Evolutionary conservation across 768 basidiomycete genomes (phyloP).

Genomic region (Trichaptum fuscoviolaceum): DNA sequence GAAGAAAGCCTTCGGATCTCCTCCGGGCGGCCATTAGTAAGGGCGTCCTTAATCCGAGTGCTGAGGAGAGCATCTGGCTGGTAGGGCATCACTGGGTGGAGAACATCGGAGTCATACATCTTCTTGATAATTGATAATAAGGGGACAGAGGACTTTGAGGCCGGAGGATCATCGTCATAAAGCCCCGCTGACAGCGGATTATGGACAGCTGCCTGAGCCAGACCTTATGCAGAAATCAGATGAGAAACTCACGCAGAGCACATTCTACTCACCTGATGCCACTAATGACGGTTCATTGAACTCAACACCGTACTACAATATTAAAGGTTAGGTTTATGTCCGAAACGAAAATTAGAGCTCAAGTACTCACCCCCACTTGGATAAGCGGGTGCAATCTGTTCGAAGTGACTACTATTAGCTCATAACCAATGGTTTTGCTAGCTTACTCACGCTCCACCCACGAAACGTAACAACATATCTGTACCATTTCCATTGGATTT

Average conservation of each 20-base stretch:
- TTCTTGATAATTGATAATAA: conserved; percentile 47
- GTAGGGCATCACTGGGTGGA: conserved; percentile 49
- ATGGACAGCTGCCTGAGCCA: conserved; percentile 48
- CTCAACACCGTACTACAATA: conserved; percentile 43
- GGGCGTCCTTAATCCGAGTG: conserved; percentile 29
- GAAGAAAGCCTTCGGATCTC: conserved; percentile 43
- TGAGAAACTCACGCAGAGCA: neutral
- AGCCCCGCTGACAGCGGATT: conserved; percentile 23
- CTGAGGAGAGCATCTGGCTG: conserved; percentile 38
- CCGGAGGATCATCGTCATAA: conserved; percentile 23
- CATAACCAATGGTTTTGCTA: neutral
- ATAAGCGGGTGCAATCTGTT: conserved; percentile 51
- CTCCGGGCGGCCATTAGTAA: conserved; percentile 33
- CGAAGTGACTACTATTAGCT: neutral
- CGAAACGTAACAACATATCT: conserved; percentile 29
- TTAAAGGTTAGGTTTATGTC: neutral
- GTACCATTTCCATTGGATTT: conserved; percentile 26
- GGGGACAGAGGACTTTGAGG: conserved; percentile 20
- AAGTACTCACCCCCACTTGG: conserved; percentile 44
- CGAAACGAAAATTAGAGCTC: neutral
- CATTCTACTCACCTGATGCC: conserved; percentile 36
- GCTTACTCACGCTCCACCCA: conserved; percentile 30
- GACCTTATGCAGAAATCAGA: conserved; percentile 24
- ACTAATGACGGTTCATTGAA: conserved; percentile 45
- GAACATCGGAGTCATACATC: conserved; percentile 42